phyloP scores from a whole-genome alignment of 331 rosid genomes.

The Cydonia oblonga region DNA sequence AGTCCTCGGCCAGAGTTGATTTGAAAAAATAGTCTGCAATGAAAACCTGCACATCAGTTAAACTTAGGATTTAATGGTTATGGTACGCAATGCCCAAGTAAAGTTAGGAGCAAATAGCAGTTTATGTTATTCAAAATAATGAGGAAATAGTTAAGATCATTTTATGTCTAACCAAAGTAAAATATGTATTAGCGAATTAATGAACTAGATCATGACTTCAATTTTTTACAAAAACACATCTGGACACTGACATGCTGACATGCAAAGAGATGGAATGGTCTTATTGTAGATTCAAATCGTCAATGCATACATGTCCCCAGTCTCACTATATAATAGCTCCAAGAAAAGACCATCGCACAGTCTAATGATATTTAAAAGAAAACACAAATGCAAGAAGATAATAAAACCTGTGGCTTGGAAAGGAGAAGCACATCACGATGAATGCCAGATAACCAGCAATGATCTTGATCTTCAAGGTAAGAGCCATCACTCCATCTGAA shows the following conservation, averaged over 20 bases:
- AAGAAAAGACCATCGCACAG: background rate
- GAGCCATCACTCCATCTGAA: slow-evolving; percentile 95
- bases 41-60: slow-evolving; percentile 54
- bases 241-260: background rate
- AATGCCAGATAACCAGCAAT: slow-evolving; percentile 90
- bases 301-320: background rate
- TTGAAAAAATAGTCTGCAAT: slow-evolving; percentile 77
- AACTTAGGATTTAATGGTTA: background rate
- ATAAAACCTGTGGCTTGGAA: slow-evolving; percentile 73
- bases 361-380: background rate
- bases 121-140: background rate
- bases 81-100: background rate
- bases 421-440: slow-evolving; percentile 93
- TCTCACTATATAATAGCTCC: background rate
- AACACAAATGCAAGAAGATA: slow-evolving; percentile 1
- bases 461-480: slow-evolving; percentile 98
- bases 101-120: background rate
- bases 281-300: background rate
- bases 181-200: background rate
- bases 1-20: slow-evolving; percentile 62
- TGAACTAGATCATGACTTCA: background rate
- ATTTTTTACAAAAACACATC: no score
- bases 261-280: background rate
- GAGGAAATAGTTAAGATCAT: background rate
- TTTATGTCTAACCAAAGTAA: background rate